Percentiles rank a stretch among this genome's conserved stretches.
These are phyloP conservation scores for Boletus sp. DNA, from an alignment of 768 basidiomycete species.

Conservation along the genomic window DNA sequence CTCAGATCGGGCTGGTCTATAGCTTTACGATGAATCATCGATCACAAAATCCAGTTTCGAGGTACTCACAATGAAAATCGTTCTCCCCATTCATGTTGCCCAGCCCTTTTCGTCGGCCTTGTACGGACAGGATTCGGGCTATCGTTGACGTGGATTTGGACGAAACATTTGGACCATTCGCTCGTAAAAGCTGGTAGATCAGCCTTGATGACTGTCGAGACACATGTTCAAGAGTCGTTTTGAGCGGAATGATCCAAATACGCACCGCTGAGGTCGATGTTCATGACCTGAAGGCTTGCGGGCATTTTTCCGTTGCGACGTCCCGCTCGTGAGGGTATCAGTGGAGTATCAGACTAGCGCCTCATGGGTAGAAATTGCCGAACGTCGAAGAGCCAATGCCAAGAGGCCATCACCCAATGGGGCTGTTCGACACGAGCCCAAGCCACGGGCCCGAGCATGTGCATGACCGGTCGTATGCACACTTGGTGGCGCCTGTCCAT, in stretches of 20 bases:
- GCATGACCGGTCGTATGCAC: too few relatives aligned
- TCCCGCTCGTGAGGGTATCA: background rate
- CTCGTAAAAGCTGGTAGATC: constrained; percentile 20
- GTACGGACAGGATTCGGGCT: constrained; percentile 13
- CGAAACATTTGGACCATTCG: constrained; percentile 26
- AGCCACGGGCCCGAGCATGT: too few relatives aligned
- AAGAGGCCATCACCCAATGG: too few relatives aligned
- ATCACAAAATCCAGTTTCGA: background rate
- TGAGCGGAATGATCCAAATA: background rate
- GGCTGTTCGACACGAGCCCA: too few relatives aligned
- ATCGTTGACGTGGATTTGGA: constrained; percentile 20
- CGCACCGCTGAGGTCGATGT: constrained; percentile 20
- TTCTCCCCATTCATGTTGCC: constrained; percentile 22
- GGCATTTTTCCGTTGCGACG: background rate
- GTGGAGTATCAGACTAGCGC: background rate
- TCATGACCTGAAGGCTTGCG: constrained; percentile 24
- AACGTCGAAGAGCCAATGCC: background rate
- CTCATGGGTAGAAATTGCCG: constrained; percentile 2
- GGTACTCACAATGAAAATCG: constrained; percentile 21
- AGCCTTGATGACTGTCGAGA: constrained; percentile 21
- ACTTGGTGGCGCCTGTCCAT: too few relatives aligned
- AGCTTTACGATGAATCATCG: background rate
- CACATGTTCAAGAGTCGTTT: background rate
- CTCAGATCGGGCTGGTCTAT: constrained; percentile 15
- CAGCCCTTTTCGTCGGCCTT: constrained; percentile 15